Base-by-base conservation (phyloP, 1,139 yeast genomes). In the Saccharomyces hybrid region DNA sequence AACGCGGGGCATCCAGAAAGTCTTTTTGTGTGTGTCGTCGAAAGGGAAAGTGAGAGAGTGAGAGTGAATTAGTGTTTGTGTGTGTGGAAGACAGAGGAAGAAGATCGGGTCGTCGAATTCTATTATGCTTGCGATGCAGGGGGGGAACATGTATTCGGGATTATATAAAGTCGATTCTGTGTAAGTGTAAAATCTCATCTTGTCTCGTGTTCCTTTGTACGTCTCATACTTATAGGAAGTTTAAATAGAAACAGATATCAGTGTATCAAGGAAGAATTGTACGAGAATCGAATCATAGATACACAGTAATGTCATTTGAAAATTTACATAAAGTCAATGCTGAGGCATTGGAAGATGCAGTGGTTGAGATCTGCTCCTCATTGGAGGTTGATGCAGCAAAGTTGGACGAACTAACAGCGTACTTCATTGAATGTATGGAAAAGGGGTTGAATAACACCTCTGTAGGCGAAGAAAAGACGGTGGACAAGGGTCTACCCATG, bases 401-500 rank as follows among this genome's bases (percentile, higher is more conserved):
- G 54, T 73, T 88, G 54, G 70, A 76, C 50, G 74, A 77, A 51
- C 82, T 88, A 26, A 86, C 90, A 1, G 79, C 79, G 23, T 75
- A 78, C 57, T 89, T 88, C 70, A 75, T 80, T 50, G 74, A 78
- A 58, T 80, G 83, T 46, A 86, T 88, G 77, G 78, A 80, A 46
- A 71, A 72, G 47, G 95, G 96, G 5, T 75, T 89, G 54, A 68
- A 70, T 3, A 75, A 77, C n/a, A 63, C 74, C 5, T 73, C 77
- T 52, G 79, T 38, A 47, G 71, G 70, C 27, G 72, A 71, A 54
- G 78, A 56, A 38, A 58, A 58, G 30, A 51, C 62, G 13, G 59
- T 61, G 6, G 51, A 56, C 47, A 57, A 54, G 51, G 81, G 81
- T 11, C 63, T 89, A 78, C 96, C 96, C 31, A 89, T 89, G 96